Evolutionary conservation across 306 rosid species (phyloP).

Genomic region (Malus orientalis): DNA sequence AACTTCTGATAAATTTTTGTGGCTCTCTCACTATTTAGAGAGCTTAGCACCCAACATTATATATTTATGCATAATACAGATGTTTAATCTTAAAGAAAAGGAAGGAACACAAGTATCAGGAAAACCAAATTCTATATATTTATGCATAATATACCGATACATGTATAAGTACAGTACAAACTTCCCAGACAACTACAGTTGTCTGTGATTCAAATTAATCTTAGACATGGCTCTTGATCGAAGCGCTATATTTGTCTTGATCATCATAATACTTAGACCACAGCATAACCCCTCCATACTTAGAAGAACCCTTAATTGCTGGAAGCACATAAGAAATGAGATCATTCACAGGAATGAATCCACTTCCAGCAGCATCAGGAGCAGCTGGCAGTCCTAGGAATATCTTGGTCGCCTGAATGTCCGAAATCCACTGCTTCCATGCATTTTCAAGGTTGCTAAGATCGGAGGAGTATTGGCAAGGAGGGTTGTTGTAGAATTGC

Average conservation of each 20-base stretch:
- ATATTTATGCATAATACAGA: no score
- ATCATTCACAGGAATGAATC: slow-evolving; percentile 33
- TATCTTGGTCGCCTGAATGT: slow-evolving; percentile 32
- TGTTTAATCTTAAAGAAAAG: neutral
- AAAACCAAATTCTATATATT: neutral
- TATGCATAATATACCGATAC: neutral
- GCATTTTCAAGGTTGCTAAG: slow-evolving; percentile 26
- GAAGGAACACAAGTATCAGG: neutral
- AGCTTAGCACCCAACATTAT: no score
- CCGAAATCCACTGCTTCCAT: slow-evolving; percentile 48
- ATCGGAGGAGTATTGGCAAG: slow-evolving; percentile 40
- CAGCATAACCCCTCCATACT: slow-evolving; percentile 67
- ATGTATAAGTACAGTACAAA: neutral
- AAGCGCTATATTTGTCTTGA: slow-evolving; percentile 42
- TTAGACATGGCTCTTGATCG: slow-evolving; percentile 42
- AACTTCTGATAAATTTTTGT: no score
- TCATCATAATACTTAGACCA: slow-evolving; percentile 70
- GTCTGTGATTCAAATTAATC: neutral
- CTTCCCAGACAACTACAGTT: neutral
- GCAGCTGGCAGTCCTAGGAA: slow-evolving; percentile 53
- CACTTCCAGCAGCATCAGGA: slow-evolving; percentile 47
- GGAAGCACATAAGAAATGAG: slow-evolving; percentile 44
- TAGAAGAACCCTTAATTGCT: slow-evolving; percentile 33
- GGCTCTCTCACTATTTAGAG: no score
- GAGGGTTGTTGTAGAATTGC: slow-evolving; percentile 56